Percentiles rank a stretch among this genome's conserved stretches.
phyloP scores from a whole-genome alignment of 371 early-diverging fungal genomes.

The Nematocida homosporus region DNA sequence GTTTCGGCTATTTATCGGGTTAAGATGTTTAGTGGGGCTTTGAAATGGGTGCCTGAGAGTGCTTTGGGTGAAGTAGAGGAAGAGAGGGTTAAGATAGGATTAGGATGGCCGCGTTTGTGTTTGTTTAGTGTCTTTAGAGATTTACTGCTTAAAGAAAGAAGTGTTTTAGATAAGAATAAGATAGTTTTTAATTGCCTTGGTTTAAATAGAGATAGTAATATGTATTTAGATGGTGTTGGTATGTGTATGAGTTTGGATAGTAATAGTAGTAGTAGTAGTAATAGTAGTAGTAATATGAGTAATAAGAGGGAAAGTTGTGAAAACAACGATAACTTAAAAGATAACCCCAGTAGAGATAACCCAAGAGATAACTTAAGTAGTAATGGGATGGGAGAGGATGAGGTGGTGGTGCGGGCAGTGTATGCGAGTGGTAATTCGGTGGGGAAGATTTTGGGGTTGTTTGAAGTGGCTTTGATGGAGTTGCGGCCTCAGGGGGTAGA shows the following conservation, averaged over 20 bases:
- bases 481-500: slow-evolving; percentile 21
- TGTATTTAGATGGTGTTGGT: neutral
- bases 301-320: too few species aligned
- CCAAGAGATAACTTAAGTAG: neutral
- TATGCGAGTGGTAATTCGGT: slow-evolving; percentile 23
- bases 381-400: slow-evolving; percentile 10
- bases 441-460: slow-evolving; percentile 23
- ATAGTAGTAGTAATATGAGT: too few species aligned
- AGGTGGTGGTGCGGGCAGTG: neutral
- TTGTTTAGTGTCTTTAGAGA: neutral
- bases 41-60: slow-evolving; percentile 28
- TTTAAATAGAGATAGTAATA: neutral
- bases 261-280: too few species aligned
- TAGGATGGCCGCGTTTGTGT: neutral
- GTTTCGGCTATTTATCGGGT: slow-evolving; percentile 25
- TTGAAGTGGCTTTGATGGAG: neutral
- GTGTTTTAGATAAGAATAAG: neutral
- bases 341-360: too few species aligned
- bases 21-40: slow-evolving; percentile 12
- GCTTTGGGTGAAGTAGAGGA: neutral
- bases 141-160: neutral
- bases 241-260: neutral
- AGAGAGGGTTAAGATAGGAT: neutral
- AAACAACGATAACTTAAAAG: too few species aligned
- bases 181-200: neutral